Conservation (phyloP, 768 basidiomycete genomes). For the Trametes punicea region DNA sequence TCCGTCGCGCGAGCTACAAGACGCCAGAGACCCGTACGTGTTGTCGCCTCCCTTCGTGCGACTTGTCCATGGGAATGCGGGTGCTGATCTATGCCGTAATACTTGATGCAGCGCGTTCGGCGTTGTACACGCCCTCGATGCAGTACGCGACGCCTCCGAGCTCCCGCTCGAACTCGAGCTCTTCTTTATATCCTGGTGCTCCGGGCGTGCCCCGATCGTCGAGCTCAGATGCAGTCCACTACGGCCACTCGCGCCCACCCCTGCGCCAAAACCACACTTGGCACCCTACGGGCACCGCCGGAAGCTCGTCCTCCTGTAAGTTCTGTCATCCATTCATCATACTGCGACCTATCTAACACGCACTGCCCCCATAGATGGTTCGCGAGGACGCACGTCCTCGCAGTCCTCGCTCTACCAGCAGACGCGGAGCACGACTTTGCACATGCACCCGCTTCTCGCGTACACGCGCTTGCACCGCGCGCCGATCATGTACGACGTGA, state of each 20-base stretch:
- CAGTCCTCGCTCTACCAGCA: conserved; percentile 27
- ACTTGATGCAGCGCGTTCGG: conserved; percentile 12
- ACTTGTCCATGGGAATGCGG: not conserved
- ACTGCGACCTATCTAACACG: not conserved
- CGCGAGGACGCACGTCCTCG: conserved; percentile 23
- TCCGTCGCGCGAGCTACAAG: conserved; percentile 43
- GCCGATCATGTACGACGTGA: conserved; percentile 60
- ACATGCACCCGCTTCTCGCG: conserved; percentile 65
- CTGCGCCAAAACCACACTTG: conserved; percentile 47
- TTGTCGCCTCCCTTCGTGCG: not conserved
- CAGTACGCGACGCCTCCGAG: conserved; percentile 36
- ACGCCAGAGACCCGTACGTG: conserved; percentile 45
- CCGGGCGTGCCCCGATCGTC: conserved; percentile 30
- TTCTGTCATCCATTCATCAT: conserved; percentile 5
- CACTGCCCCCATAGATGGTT: conserved; percentile 22
- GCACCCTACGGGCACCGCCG: conserved; percentile 40
- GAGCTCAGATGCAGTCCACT: conserved; percentile 38
- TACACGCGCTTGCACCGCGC: conserved; percentile 52
- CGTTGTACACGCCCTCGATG: conserved; percentile 24
- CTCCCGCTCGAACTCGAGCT: conserved; percentile 50
- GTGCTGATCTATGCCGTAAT: conserved; percentile 6
- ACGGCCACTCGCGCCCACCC: conserved; percentile 40
- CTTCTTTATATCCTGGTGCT: conserved; percentile 43
- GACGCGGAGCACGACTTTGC: conserved; percentile 35
- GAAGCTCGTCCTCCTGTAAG: conserved; percentile 40